Evolutionary conservation across 1,139 yeast species (phyloP), one percentile per base, ranked within the genome.

Genomic region (Lodderomyces margitis): DNA sequence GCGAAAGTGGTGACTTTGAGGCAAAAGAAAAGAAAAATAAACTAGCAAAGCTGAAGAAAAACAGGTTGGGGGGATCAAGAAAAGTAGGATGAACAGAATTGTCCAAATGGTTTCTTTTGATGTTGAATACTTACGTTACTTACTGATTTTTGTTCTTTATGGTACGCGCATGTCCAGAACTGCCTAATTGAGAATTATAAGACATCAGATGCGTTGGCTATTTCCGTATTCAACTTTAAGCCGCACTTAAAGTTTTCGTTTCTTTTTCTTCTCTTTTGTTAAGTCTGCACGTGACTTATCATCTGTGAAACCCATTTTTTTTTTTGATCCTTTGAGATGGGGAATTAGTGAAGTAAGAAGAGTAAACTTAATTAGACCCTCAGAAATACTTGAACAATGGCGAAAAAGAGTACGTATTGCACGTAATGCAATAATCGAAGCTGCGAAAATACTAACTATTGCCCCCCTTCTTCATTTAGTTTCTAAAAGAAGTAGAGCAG

Each of bases 401-500:
- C 34, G 11, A 31, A 31, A 11, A 31, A 31, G 34, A 31, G 34
- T 31, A 31, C 17, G 34, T 31, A 6, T 30, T 30, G 8, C 11
- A 11, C 9, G 11, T 30, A 30, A 17, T 8, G n/a, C 16, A 15
- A 7, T 31, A n/a, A n/a, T n/a, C n/a, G n/a, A n/a, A n/a, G 15
- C 23, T 31, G n/a, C 5, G 5, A n/a, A 17, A 8, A 16, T 25
- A 35, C 38, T 35, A 35, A 35, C 38, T 7, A 19, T 5, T 25
- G 6, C 7, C 17, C 21, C 5, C 16, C 9, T 16, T 35, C 5
- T 35, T 24, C 15, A 7, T 32, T 7, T 21, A 70, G 75, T 81
- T 24, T 81, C 88, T 10, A 83, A 82, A 50, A 81, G 75, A 49
- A 81, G 89, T 37, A 76, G 92, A 66, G 89, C 89, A 5, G 91